Evolutionary conservation across 225 moss, liverwort and hornwort species (phyloP).

Genomic region (Polytrichum commune): DNA sequence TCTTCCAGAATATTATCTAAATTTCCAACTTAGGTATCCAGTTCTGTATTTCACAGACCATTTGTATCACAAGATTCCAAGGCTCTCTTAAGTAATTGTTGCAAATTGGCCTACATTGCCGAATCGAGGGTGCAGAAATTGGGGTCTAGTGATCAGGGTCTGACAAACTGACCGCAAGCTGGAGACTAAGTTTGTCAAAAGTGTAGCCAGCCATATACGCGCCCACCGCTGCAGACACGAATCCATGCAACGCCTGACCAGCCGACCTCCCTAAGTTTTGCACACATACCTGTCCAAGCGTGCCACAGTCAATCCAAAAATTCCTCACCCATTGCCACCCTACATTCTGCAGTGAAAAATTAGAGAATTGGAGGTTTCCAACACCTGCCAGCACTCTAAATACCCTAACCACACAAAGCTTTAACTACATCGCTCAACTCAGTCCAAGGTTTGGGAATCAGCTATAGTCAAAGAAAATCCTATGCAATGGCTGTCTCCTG

Average conservation of each 20-base stretch:
- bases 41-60: too few relatives aligned
- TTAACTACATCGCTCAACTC: neutral
- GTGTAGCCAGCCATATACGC: slow-evolving; percentile 64
- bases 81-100: too few relatives aligned
- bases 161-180: slow-evolving; percentile 51
- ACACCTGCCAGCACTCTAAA: too few relatives aligned
- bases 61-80: too few relatives aligned
- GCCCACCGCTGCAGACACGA: slow-evolving; percentile 56
- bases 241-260: slow-evolving; percentile 60
- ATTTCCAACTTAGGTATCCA: too few relatives aligned
- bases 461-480: neutral
- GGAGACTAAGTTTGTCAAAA: slow-evolving; percentile 68
- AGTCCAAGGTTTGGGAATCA: slow-evolving; percentile 3
- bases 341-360: too few relatives aligned
- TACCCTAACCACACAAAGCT: too few relatives aligned
- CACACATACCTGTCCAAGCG: slow-evolving; percentile 47
- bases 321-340: too few relatives aligned
- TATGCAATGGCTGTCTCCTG: neutral
- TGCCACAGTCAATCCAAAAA: neutral
- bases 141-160: neutral
- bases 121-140: too few relatives aligned
- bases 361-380: too few relatives aligned
- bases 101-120: too few relatives aligned
- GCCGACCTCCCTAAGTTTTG: slow-evolving; percentile 80
- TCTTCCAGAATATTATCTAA: too few relatives aligned